Evolutionary conservation across 352 stramenopile species (phyloP), one percentile per base, ranked within the genome.

Genomic region (Phytophthora vignae): DNA sequence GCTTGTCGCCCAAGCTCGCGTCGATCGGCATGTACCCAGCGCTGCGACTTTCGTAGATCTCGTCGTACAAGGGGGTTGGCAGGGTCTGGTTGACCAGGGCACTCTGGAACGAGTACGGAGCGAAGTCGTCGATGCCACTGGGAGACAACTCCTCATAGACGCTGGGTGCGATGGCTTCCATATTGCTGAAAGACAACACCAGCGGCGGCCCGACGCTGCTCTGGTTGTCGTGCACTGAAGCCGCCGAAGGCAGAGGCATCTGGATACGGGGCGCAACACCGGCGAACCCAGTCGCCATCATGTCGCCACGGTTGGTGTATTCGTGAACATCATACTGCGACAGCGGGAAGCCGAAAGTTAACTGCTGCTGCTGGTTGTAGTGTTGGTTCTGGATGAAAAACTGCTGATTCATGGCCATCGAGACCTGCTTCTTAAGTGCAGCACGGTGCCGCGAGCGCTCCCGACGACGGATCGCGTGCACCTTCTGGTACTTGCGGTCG

Each of bases 401-500:
- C 71, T 94, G 87, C 55, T 94, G 85, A 4, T 85, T 85, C 33
- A 94, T 85, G 0, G 87, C 87, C 81, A 94, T 90, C 3, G 83
- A 91, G 25, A 92, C 85, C 49, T 94, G 86, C 59, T 93, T 91
- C 76, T 95, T 95, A 40, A 94, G 71, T 58, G 94, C 83, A 4
- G 88, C 85, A 14, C 87, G 86, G 38, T 83, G 82, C 76, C 92
- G 85, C 27, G 86, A 94, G n/a, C 87, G 85, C 57, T 94, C 87
- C 22, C 85, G 85, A 22, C 87, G 87, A 60, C 87, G 87, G 60
- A 93, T 87, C 9, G 87, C 85, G 67, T 95, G 88, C 31, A 93
- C 83, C n/a, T 86, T 93, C 73, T 95, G 86, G 64, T 94, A 94
- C 78, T 96, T 96, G 72, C 87, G 83, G 68, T 96, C 89, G 60